These are phyloP conservation scores for Aspergillus incahuasiensis DNA, from an alignment of 495 filamentous ascomycete species.

Conservation along the genomic window DNA sequence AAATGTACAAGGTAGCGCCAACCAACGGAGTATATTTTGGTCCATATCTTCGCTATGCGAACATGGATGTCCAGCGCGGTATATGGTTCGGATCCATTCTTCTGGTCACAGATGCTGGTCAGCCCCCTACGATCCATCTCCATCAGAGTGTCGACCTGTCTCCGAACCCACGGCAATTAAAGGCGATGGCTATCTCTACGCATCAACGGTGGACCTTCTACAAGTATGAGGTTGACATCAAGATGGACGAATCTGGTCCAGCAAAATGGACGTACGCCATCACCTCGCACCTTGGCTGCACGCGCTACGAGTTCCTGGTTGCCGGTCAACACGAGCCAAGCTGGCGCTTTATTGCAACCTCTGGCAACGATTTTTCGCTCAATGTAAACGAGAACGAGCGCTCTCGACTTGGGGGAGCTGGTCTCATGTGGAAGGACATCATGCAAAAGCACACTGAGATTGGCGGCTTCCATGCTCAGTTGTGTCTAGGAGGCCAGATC, in stretches of 20 bases:
- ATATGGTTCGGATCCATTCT: conserved; percentile 81
- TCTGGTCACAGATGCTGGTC: conserved; percentile 84
- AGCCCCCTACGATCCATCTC: conserved; percentile 94
- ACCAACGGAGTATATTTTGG: conserved; percentile 99
- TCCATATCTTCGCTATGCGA: conserved; percentile 90
- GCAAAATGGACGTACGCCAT: conserved; percentile 98
- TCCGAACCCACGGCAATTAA: conserved; percentile 87
- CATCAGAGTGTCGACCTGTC: conserved; percentile 88
- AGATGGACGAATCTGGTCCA: conserved; percentile 76
- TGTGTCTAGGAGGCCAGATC: conserved; percentile 90
- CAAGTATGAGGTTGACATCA: conserved; percentile 87
- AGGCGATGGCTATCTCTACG: conserved; percentile 74
- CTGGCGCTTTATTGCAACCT: conserved; percentile 97
- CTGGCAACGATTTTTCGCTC: conserved; percentile 89
- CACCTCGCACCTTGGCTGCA: conserved; percentile 93
- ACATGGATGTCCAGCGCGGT: conserved; percentile 93
- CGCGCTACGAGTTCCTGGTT: conserved; percentile 95
- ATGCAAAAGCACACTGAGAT: conserved; percentile 96
- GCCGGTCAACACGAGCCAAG: conserved; percentile 83
- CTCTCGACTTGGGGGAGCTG: conserved; percentile 75
- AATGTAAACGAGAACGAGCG: conserved; percentile 82
- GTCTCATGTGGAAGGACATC: conserved; percentile 98
- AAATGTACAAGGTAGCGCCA: conserved; percentile 86
- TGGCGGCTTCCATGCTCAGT: conserved; percentile 89
- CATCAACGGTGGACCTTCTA: conserved; percentile 96